Percentiles rank a stretch among this genome's conserved stretches.
Evolutionary conservation across 2,329 filamentous ascomycete genomes (phyloP).

Genomic region (Tolypocladium tropicale): DNA sequence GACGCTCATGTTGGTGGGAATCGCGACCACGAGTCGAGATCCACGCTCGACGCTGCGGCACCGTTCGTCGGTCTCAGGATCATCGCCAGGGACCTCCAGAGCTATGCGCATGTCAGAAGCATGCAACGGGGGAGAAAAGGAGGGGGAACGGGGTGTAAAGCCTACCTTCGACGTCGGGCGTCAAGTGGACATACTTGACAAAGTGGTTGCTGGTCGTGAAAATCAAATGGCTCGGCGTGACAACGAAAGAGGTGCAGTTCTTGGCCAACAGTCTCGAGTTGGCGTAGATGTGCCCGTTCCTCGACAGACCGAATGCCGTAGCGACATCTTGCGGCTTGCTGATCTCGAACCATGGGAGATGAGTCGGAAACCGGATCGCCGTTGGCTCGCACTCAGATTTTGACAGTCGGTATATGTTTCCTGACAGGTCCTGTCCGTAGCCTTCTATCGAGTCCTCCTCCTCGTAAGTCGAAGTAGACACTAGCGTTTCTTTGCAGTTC

Average conservation of each 20-base stretch:
- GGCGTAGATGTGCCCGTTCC: conserved; percentile 68
- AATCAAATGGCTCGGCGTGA: conserved; percentile 74
- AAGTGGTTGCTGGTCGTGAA: conserved; percentile 90
- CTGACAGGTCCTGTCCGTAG: conserved; percentile 35
- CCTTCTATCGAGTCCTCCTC: conserved; percentile 17
- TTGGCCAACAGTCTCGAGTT: conserved; percentile 64
- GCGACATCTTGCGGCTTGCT: conserved; percentile 30
- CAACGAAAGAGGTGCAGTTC: conserved; percentile 84
- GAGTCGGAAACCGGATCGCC: conserved; percentile 28
- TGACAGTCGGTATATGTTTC: conserved; percentile 31
- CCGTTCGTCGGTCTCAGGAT: conserved; percentile 84
- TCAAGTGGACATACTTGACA: conserved; percentile 84
- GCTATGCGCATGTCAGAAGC: conserved; percentile 36
- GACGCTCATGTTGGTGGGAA: conserved; percentile 77
- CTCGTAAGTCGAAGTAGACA: conserved; percentile 22
- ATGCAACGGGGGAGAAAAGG: neutral
- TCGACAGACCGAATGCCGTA: conserved; percentile 55
- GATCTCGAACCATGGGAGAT: conserved; percentile 44
- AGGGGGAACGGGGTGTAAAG: neutral
- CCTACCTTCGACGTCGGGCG: conserved; percentile 50
- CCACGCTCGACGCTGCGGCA: conserved; percentile 89
- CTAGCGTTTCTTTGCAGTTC: conserved; percentile 11
- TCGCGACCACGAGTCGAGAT: conserved; percentile 74
- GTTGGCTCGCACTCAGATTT: conserved; percentile 21
- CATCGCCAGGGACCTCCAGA: conserved; percentile 74